phyloP scores from a whole-genome alignment of 2,329 filamentous ascomycete genomes.

The Apiospora malaysiana region DNA sequence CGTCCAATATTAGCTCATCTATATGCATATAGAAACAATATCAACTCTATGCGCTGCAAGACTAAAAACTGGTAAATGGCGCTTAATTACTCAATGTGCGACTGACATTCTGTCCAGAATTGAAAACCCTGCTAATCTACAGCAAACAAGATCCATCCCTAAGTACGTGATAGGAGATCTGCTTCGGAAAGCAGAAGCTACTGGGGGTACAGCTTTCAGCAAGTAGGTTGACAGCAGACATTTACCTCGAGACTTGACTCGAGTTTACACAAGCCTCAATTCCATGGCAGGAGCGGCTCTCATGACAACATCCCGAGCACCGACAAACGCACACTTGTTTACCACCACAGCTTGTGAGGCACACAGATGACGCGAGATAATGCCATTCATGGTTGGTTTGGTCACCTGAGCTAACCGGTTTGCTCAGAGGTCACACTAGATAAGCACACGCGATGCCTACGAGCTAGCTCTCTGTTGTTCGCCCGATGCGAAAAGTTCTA shows the following conservation, averaged over 20 bases:
- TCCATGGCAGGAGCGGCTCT: not conserved
- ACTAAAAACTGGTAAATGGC: not conserved
- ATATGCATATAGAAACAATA: not conserved
- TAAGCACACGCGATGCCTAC: not conserved
- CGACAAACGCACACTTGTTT: not conserved
- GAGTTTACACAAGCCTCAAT: not conserved
- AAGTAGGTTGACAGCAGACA: not conserved
- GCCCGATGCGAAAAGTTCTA: not conserved
- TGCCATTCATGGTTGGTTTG: not conserved
- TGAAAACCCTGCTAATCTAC: not conserved
- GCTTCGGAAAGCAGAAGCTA: not conserved
- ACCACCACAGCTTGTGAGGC: too few species aligned
- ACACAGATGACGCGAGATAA: not conserved
- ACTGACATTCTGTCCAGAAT: not conserved
- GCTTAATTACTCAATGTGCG: not conserved
- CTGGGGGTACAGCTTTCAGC: not conserved
- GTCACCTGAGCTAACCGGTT: not conserved
- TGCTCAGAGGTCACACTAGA: not conserved
- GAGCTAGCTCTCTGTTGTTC: not conserved
- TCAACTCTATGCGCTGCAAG: not conserved
- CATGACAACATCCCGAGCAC: not conserved
- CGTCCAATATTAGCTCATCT: not conserved
- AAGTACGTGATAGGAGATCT: not conserved
- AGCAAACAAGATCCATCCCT: not conserved
- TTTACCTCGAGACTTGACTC: conserved; percentile 1